A percentile compares a stretch with the other conserved stretches of the same genome.
phyloP scores from a whole-genome alignment of 2,329 filamentous ascomycete genomes.

The Thielaviopsis populi region DNA sequence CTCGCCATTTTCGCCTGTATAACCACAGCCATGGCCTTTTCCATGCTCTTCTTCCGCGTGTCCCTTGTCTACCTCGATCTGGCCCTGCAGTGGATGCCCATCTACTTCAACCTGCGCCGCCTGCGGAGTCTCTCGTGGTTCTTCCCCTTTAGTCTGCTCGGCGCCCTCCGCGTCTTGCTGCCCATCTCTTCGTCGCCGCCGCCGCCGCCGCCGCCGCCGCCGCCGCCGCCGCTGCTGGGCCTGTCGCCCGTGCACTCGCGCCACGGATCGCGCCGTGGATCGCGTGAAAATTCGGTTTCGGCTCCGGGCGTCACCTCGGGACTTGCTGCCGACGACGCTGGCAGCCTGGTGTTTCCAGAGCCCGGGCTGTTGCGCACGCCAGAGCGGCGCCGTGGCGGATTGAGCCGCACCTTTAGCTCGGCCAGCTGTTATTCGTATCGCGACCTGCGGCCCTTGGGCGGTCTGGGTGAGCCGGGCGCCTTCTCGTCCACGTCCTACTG shows the following conservation, averaged over 20 bases:
- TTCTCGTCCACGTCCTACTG: not conserved
- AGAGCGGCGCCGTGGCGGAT: not conserved
- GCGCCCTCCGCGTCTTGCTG: conserved; percentile 12
- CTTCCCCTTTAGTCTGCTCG: conserved; percentile 10
- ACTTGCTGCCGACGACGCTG: not conserved
- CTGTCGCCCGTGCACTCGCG: not conserved
- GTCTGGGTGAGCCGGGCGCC: not conserved
- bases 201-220: conserved; percentile 17
- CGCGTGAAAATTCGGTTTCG: not conserved
- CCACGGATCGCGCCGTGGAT: conserved; percentile 1
- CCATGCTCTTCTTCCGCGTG: conserved; percentile 45
- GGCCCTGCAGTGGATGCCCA: conserved; percentile 40
- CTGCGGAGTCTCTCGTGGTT: conserved; percentile 26
- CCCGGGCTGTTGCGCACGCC: not conserved
- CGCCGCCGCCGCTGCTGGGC: not conserved
- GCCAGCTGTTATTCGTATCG: not conserved
- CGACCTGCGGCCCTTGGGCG: not conserved
- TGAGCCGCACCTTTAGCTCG: not conserved
- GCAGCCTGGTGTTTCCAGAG: not conserved
- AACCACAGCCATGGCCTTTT: conserved; percentile 47
- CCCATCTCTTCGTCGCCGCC: conserved; percentile 3
- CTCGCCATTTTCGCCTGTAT: conserved; percentile 47
- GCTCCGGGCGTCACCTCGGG: not conserved
- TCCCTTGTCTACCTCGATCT: conserved; percentile 50
- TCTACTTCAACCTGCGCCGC: conserved; percentile 29